phyloP scores from a whole-genome alignment of 306 rosid genomes.

The Adenanthera pavonina region DNA sequence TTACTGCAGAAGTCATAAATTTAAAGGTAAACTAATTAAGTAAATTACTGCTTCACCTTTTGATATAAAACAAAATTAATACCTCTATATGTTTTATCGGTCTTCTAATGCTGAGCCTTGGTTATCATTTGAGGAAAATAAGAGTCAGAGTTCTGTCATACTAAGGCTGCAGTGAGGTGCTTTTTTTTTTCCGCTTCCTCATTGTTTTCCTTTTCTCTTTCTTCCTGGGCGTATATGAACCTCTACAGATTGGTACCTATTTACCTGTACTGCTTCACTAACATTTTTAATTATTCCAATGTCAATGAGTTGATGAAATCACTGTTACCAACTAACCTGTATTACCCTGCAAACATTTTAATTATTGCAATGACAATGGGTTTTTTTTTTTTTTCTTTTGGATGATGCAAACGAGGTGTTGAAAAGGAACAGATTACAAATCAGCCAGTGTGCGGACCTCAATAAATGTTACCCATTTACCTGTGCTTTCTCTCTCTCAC shows the following conservation, averaged over 20 bases:
- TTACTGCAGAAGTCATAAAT: conserved; percentile 54
- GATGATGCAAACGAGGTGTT: no score
- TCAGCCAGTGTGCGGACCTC: not conserved
- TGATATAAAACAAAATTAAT: conserved; percentile 7
- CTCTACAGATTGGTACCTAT: not conserved
- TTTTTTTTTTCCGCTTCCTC: not conserved
- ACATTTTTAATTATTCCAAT: not conserved
- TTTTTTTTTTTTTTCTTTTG: no score
- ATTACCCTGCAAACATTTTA: not conserved
- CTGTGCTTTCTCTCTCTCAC: not conserved
- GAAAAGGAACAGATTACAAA: no score
- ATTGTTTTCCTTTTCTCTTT: conserved; percentile 2
- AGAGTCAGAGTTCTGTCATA: not conserved
- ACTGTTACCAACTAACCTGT: no score
- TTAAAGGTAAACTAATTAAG: conserved; percentile 64
- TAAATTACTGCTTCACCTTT: conserved; percentile 18
- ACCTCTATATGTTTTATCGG: conserved; percentile 2
- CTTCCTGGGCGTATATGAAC: not conserved
- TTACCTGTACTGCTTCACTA: not conserved
- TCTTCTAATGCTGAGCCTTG: conserved; percentile 15
- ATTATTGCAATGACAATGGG: not conserved
- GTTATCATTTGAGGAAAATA: conserved; percentile 21
- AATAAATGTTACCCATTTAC: not conserved
- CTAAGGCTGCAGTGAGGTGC: not conserved
- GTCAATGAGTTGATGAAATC: not conserved